Evolutionary conservation across 2,329 filamentous ascomycete species (phyloP), one percentile per base, ranked within the genome.

Genomic region (Coniella vitis): DNA sequence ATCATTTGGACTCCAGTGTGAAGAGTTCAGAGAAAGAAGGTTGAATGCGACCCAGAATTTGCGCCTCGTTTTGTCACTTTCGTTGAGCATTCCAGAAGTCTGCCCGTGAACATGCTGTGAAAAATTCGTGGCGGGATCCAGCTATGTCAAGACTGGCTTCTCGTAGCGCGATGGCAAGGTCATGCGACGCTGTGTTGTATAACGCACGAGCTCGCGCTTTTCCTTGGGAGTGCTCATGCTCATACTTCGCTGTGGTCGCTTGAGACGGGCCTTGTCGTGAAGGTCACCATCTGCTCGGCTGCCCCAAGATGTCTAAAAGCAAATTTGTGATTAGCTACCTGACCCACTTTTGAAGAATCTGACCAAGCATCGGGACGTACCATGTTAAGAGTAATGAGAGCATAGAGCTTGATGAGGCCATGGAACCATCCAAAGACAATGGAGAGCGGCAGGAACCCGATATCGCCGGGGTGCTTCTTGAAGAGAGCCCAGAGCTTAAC

Each of bases 361-460:
- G 36, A 45, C 42, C 22, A 37, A 21, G 40, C 40, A 7, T 7
- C 10, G 14, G 8, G 20, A 73, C 84, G 69, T 78, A 94, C 89
- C 80, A 87, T 84, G 62, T 86, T 84, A 58, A 90, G 79, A 51
- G 90, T 95, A 57, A 85, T 74, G 54, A 90, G 75, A 36, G 91
- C 90, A 62, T 91, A 91, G 55, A 95, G 74, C 74, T 96, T 96
- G 74, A 97, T 90, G 54, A 90, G 67, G 53, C 90, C 89, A 65
- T 97, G 91, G 60, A 94, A 86, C 69, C 93, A 96, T 44, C 91
- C 91, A 68, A 96, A 97, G 13, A 89, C 54, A 58, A 96, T 81
- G 35, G 90, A 95, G n/a, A 91, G 74, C 1, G 88, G 89, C 44
- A 95, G 73, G 61, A 87, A 86, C 37, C 87, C 63, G 55, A 95